A percentile compares a stretch with the other conserved stretches of the same genome.
Evolutionary conservation across 1,284 basidiomycete genomes (phyloP).

Genomic region (Ustilago bromivora): DNA sequence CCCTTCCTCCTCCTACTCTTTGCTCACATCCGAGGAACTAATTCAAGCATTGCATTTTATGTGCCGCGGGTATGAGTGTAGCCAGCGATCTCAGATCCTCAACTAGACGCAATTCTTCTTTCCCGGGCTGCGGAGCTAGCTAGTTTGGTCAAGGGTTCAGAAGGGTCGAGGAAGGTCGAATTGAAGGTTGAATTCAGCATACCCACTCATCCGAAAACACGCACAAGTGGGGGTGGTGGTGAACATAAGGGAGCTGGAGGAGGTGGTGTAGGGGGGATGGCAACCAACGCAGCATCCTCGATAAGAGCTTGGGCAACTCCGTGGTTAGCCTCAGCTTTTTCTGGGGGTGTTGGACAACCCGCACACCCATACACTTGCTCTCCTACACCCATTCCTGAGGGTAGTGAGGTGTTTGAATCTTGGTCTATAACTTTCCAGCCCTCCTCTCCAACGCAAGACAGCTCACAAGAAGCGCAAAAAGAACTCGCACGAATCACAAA

Average conservation of each 20-base stretch:
- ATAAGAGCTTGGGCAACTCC: slow-evolving; percentile 36
- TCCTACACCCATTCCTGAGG: neutral
- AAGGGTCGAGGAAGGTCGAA: neutral
- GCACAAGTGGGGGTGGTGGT: no score
- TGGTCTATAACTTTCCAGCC: slow-evolving; percentile 20
- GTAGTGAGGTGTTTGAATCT: slow-evolving; percentile 15
- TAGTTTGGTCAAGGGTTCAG: neutral
- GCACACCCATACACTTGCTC: slow-evolving; percentile 3
- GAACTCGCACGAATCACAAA: slow-evolving; percentile 14
- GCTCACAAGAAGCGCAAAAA: neutral
- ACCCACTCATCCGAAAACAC: slow-evolving; percentile 3
- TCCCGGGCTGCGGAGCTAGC: slow-evolving; percentile 7
- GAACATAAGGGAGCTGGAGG: neutral
- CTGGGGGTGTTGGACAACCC: slow-evolving; percentile 32
- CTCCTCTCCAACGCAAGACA: no score
- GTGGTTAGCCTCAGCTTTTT: slow-evolving; percentile 46
- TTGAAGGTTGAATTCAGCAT: slow-evolving; percentile 11
- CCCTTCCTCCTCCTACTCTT: neutral
- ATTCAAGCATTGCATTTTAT: neutral
- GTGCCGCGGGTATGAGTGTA: neutral
- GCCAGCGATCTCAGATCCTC: slow-evolving; percentile 29
- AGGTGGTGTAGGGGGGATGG: neutral
- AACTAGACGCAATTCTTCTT: slow-evolving; percentile 17
- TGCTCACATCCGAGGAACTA: neutral
- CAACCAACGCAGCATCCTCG: slow-evolving; percentile 15